Evolutionary conservation across 2,329 filamentous ascomycete species (phyloP), one percentile per base, ranked within the genome.

Genomic region (Fusarium lateritium): DNA sequence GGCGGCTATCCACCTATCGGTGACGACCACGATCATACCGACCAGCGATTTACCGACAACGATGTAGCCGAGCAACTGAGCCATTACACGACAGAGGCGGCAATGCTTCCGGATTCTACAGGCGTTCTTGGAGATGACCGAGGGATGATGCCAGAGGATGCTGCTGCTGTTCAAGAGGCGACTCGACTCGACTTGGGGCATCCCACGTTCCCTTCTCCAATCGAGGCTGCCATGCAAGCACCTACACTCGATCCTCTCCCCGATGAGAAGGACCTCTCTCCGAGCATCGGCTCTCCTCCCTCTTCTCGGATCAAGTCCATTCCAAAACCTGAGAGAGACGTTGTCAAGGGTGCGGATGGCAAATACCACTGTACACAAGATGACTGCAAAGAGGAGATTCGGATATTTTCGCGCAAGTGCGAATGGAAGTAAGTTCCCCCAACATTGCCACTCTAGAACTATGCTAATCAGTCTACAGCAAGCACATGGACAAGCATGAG

Each of bases 401-500:
- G 85, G 44, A 86, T 86, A 14, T 98, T 97, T 76, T 86, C 88
- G 56, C 88, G 94, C 68, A 95, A 93, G 72, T 97, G 94, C 82
- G 94, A 97, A 82, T 98, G 93, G 93, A 97, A 92, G 94, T 96
- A 83, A 88, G 92, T 87, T 31, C 58, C n/a, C 34, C 36, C 47
- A 24, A 19, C 5, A 31, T 58, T 13, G 5, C 61, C n/a, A 39
- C 60, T 6, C 19, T 40, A 17, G 22, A 24, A 34, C 6, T 47
- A 57, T 56, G 67, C 74, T 79, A 70, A 79, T 65, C 31, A 28
- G 11, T 55, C 28, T 19, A 8, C 70, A 97, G 94, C 77, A 98
- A 98, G 82, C 95, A 98, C 78, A 98, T 98, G 94, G 95, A 98
- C 82, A 97, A 97, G 79, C 95, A 98, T 78, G 94, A 97, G 73